Conservation (phyloP, 441 rosid species). For the Gossypium lobatum region DNA sequence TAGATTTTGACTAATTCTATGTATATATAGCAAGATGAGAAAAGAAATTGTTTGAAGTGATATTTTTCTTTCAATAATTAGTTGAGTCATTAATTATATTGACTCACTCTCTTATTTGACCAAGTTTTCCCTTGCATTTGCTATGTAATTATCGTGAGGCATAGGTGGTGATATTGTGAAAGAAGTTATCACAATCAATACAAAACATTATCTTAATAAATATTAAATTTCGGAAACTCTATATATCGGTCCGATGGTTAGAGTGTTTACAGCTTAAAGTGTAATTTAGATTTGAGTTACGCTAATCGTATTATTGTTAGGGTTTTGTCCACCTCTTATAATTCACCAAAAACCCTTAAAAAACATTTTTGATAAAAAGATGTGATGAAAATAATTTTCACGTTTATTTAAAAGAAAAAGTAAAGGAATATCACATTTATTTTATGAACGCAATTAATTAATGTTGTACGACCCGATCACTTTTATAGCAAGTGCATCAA, state of each 20-base stretch:
- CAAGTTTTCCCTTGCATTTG: background rate
- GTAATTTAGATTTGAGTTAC: too few species aligned
- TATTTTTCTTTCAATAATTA: background rate
- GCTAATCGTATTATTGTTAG: too few species aligned
- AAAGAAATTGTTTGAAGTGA: background rate
- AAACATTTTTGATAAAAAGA: background rate
- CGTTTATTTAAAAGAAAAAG: background rate
- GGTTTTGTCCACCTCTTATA: too few species aligned
- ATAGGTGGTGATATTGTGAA: too few species aligned
- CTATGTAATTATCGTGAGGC: too few species aligned
- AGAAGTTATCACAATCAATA: too few species aligned
- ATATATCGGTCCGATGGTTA: rapidly evolving
- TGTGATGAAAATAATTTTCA: background rate
- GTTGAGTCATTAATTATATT: background rate
- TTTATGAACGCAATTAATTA: background rate
- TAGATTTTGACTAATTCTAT: too few species aligned
- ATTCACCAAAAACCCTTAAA: too few species aligned
- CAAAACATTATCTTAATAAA: too few species aligned
- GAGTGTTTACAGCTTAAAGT: too few species aligned
- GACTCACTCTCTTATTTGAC: background rate
- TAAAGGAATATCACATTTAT: background rate
- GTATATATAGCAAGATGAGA: too few species aligned
- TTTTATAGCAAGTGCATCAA: background rate
- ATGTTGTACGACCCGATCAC: background rate
- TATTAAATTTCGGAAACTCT: too few species aligned